These are phyloP conservation scores for Cryomyces antarcticus DNA, from an alignment of 495 filamentous ascomycete genomes.

Conservation along the genomic window DNA sequence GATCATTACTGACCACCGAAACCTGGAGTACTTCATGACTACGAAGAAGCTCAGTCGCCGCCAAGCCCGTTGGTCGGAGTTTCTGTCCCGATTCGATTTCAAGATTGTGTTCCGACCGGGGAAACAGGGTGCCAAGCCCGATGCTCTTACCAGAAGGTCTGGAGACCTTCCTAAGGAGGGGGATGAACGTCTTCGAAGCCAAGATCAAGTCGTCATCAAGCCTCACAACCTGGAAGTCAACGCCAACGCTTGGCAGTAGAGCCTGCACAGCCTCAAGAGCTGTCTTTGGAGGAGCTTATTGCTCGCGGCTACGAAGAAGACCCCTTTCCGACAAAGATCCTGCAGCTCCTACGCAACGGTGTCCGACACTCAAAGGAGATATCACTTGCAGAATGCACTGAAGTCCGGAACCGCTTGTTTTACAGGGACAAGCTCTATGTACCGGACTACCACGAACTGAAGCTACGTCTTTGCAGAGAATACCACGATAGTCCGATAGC, in stretches of 20 bases:
- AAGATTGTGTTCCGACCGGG: neutral
- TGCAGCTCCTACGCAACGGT: neutral
- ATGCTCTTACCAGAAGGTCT: neutral
- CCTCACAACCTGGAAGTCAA: neutral
- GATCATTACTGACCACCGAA: constrained; percentile 5
- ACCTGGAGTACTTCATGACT: constrained; percentile 2
- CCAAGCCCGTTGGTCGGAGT: neutral
- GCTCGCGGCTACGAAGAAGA: no score
- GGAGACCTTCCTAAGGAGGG: neutral
- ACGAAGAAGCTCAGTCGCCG: neutral
- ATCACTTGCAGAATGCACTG: neutral
- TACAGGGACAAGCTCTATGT: neutral
- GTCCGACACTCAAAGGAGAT: neutral
- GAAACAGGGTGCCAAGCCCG: neutral
- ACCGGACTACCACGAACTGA: neutral
- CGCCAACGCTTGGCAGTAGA: neutral
- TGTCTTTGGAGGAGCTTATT: neutral
- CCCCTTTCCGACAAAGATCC: neutral
- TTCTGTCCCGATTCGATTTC: constrained; percentile 2
- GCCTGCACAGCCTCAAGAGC: neutral
- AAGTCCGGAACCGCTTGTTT: neutral
- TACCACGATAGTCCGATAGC: neutral
- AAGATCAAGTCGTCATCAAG: neutral
- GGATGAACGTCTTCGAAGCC: neutral
- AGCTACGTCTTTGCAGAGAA: neutral